Evolutionary conservation across 208 protist genomes (phyloP).

Genomic region (Leishmania lainsoni): DNA sequence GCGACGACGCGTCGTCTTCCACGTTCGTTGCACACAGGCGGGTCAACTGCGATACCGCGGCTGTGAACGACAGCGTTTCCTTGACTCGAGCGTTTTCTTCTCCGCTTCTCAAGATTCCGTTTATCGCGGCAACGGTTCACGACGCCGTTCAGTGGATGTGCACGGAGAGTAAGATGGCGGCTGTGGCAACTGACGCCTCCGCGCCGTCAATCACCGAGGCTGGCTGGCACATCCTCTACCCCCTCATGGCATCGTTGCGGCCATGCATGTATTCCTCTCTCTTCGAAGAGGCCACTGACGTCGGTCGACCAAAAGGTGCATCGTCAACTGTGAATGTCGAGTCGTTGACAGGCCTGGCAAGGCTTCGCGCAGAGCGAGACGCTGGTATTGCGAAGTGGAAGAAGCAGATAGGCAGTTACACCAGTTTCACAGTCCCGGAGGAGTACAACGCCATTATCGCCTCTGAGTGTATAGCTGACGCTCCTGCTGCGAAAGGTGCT

Average conservation of each 20-base stretch:
- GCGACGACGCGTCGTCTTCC: not conserved
- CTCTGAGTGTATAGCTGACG: not conserved
- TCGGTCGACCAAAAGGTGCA: not conserved
- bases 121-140: constrained; percentile 9
- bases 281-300: constrained; percentile 10
- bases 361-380: constrained; percentile 41
- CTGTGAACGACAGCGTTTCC: not conserved
- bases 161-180: not conserved
- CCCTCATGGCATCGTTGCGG: constrained; percentile 13
- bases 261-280: constrained; percentile 27
- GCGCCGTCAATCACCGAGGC: constrained; percentile 32
- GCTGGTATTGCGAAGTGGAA: constrained; percentile 45
- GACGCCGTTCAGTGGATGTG: constrained; percentile 20
- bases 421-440: constrained; percentile 46
- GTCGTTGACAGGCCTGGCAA: constrained; percentile 35
- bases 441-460: not conserved
- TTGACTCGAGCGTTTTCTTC: not conserved
- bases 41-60: not conserved
- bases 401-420: constrained; percentile 45
- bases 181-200: constrained; percentile 25
- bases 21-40: not conserved
- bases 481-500: not conserved
- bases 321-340: constrained; percentile 6
- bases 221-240: constrained; percentile 16
- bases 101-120: not conserved